These are phyloP conservation scores for Claviceps maximensis DNA, from an alignment of 2,329 filamentous ascomycete genomes.

Conservation along the genomic window DNA sequence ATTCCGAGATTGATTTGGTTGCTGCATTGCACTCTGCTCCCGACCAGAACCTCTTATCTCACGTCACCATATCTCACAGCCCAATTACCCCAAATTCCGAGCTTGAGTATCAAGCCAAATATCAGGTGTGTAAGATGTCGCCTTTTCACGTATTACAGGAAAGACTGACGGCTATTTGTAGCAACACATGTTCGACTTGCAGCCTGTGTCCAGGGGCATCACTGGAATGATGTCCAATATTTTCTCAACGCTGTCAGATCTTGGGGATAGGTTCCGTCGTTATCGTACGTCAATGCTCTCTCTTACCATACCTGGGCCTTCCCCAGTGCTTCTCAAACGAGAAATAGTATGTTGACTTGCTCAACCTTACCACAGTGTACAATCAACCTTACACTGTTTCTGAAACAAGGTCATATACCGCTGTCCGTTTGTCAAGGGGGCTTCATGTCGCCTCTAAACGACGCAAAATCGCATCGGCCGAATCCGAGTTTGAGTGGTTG, in stretches of 20 bases:
- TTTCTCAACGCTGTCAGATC: conserved; percentile 13
- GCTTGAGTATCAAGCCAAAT: not conserved
- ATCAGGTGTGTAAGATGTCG: not conserved
- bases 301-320: not conserved
- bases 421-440: not conserved
- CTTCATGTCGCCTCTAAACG: conserved; percentile 16
- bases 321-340: not conserved
- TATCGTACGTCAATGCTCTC: conserved; percentile 9
- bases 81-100: conserved; percentile 1
- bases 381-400: conserved; percentile 13
- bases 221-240: conserved; percentile 18
- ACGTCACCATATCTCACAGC: conserved; percentile 5
- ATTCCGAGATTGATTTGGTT: conserved; percentile 19
- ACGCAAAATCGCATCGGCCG: conserved; percentile 12
- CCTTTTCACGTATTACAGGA: not conserved
- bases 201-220: conserved; percentile 10
- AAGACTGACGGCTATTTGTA: not conserved
- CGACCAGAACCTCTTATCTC: not conserved
- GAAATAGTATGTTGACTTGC: not conserved
- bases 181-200: conserved; percentile 13
- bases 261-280: conserved; percentile 14
- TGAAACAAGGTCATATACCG: conserved; percentile 13
- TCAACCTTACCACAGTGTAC: conserved; percentile 1
- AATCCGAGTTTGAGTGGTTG: conserved; percentile 14
- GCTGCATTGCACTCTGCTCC: conserved; percentile 10